Evolutionary conservation across 2,329 filamentous ascomycete species (phyloP).

Genomic region (Fusarium decemcellulare): DNA sequence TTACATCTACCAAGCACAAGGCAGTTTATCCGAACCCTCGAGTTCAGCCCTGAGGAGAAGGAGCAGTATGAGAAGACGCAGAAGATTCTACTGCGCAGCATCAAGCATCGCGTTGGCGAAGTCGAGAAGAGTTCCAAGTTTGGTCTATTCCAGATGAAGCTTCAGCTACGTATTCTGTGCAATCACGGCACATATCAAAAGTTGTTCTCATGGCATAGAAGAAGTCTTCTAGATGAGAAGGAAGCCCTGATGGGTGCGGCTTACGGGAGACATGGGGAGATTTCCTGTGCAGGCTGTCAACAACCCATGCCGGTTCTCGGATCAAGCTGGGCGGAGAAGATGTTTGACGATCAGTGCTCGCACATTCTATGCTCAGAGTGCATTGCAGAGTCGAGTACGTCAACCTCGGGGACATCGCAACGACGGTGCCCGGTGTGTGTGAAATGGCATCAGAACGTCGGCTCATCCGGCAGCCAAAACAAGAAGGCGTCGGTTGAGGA

Average conservation of each 20-base stretch:
- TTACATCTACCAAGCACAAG: background rate
- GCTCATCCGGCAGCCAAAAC: background rate
- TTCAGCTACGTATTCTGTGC: background rate
- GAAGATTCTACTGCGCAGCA: background rate
- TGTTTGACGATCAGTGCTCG: background rate
- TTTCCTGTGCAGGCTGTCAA: background rate
- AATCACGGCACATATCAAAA: slow-evolving; percentile 3
- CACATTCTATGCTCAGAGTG: background rate
- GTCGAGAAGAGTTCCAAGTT: slow-evolving; percentile 7
- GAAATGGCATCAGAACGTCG: background rate
- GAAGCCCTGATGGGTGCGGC: background rate
- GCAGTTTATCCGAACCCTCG: background rate
- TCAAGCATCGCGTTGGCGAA: background rate
- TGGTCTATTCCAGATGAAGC: background rate
- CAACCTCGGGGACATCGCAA: background rate
- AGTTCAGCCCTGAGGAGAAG: background rate
- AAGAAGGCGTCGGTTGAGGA: slow-evolving; percentile 1
- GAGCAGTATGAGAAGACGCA: background rate
- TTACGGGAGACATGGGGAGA: background rate
- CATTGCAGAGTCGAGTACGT: background rate
- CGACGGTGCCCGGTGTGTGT: background rate
- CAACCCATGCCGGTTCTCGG: background rate
- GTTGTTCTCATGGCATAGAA: background rate
- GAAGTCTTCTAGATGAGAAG: background rate
- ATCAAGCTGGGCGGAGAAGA: background rate